A percentile compares a stretch with the other conserved stretches of the same genome.
Conservation (phyloP, 768 basidiomycete species). For the Phanerodontia chrysosporium region DNA sequence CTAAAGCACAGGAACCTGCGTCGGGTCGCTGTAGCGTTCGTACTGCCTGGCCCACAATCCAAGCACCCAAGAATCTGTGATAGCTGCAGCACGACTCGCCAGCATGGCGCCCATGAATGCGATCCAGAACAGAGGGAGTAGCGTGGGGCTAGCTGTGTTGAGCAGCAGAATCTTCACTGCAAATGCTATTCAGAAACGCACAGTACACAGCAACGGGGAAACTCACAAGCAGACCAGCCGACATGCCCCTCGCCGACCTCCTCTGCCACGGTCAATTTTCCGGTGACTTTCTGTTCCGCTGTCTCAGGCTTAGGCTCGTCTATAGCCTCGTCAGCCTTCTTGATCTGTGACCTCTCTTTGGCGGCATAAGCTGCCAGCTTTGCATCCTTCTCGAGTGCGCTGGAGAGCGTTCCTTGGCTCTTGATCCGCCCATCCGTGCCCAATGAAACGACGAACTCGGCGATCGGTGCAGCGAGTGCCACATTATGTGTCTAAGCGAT, state of each 20-base stretch:
- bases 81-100: slow-evolving; percentile 11
- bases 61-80: slow-evolving; percentile 30
- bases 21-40: slow-evolving; percentile 21
- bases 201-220: not conserved
- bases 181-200: not conserved
- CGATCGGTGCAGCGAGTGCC: slow-evolving; percentile 47
- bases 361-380: slow-evolving; percentile 26
- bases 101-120: slow-evolving; percentile 16
- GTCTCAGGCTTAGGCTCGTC: not conserved
- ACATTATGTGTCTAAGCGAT: slow-evolving; percentile 42
- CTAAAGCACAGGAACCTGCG: slow-evolving; percentile 28
- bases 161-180: slow-evolving; percentile 29
- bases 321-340: slow-evolving; percentile 17
- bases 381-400: slow-evolving; percentile 38
- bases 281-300: slow-evolving; percentile 15
- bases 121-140: slow-evolving; percentile 25
- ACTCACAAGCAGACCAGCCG: slow-evolving; percentile 31
- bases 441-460: slow-evolving; percentile 52
- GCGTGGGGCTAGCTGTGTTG: slow-evolving; percentile 22
- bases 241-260: slow-evolving; percentile 35
- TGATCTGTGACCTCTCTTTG: slow-evolving; percentile 18
- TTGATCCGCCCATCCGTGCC: slow-evolving; percentile 46
- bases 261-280: slow-evolving; percentile 33
- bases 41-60: slow-evolving; percentile 35
- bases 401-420: slow-evolving; percentile 44